A percentile compares a stretch with the other conserved stretches of the same genome.
Conservation (phyloP, 352 stramenopile species). For the Hyaloperonospora arabidopsidis region DNA sequence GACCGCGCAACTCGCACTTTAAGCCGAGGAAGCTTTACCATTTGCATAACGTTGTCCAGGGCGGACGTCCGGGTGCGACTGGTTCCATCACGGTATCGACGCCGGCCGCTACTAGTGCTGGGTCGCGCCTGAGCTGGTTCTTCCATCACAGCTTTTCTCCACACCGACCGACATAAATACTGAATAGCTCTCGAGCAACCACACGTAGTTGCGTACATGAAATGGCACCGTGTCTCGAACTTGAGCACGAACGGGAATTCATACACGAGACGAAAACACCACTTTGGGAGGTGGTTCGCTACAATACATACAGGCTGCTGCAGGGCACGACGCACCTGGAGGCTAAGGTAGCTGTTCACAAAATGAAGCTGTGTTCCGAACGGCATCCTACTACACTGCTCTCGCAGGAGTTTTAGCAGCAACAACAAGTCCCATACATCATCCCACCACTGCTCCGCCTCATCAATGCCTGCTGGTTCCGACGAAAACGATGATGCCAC, state of each 20-base stretch:
- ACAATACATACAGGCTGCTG: conserved; percentile 57
- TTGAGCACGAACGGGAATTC: conserved; percentile 59
- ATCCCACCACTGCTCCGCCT: conserved; percentile 36
- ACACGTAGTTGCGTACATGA: conserved; percentile 61
- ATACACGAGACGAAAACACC: conserved; percentile 44
- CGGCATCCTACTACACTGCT: conserved; percentile 11
- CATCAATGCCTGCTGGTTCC: background rate
- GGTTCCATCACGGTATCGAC: conserved; percentile 31
- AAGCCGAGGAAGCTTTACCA: conserved; percentile 65
- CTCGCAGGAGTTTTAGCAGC: conserved; percentile 38
- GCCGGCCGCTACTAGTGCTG: conserved; percentile 16
- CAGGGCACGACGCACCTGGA: conserved; percentile 51
- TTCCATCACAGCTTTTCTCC: conserved; percentile 51
- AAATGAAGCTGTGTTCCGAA: conserved; percentile 22
- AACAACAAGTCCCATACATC: conserved; percentile 53
- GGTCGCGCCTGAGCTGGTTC: conserved; percentile 23
- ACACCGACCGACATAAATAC: conserved; percentile 58
- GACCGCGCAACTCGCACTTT: conserved; percentile 66
- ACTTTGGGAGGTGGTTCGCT: conserved; percentile 48
- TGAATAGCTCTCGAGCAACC: conserved; percentile 60
- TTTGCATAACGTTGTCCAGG: conserved; percentile 46
- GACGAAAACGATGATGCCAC: conserved; percentile 4
- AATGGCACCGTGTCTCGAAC: conserved; percentile 55
- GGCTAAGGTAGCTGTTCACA: conserved; percentile 51
- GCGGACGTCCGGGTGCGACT: conserved; percentile 30